phyloP scores from a whole-genome alignment of 73 alveolate species.

The Uronychia setigera region DNA sequence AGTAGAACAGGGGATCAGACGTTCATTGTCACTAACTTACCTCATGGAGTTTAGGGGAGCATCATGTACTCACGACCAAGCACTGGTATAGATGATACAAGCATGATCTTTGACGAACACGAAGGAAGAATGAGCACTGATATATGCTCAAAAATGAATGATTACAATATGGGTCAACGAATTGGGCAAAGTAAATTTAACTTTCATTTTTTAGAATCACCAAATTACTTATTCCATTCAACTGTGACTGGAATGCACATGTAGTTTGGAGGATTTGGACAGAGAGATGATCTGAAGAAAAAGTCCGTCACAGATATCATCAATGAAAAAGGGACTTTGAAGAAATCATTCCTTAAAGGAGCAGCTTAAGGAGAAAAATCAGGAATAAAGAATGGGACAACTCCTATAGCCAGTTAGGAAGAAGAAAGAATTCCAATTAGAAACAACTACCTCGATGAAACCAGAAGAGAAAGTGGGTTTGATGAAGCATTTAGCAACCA shows the following conservation, averaged over 20 bases:
- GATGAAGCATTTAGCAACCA: too few relatives aligned
- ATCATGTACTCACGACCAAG: not conserved
- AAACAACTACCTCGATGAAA: too few relatives aligned
- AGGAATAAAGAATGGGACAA: too few relatives aligned
- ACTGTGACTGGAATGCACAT: not conserved
- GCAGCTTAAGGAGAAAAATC: too few relatives aligned
- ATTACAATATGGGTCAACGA: not conserved
- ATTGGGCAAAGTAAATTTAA: too few relatives aligned
- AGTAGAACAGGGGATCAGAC: not conserved
- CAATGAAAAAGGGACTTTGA: not conserved
- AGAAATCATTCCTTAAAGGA: not conserved
- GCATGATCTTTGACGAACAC: not conserved
- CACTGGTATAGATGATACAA: not conserved
- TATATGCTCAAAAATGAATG: not conserved
- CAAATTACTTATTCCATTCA: not conserved
- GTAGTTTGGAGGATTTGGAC: not conserved
- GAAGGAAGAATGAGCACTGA: not conserved
- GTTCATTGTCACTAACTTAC: not conserved
- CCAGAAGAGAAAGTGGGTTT: too few relatives aligned
- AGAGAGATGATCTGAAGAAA: not conserved
- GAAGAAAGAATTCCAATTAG: too few relatives aligned
- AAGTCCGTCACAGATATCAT: not conserved
- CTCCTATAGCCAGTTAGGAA: too few relatives aligned
- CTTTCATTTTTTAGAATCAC: too few relatives aligned
- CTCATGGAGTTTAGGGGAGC: too few relatives aligned